Conservation (phyloP, 2,329 filamentous ascomycete genomes). For the Penicillium sp. region DNA sequence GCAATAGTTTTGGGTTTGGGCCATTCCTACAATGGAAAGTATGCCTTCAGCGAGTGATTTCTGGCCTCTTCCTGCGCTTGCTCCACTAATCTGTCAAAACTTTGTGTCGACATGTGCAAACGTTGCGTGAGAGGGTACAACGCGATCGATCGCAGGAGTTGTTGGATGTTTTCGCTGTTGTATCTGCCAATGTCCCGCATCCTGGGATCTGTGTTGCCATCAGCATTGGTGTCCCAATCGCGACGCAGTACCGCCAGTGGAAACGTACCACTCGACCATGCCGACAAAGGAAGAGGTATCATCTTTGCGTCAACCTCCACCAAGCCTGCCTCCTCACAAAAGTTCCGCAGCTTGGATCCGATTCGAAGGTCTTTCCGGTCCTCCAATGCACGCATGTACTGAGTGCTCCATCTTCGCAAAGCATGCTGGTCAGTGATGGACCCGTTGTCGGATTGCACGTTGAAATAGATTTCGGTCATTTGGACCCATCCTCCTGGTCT, state of each 20-base stretch:
- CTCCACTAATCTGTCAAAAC: conserved; percentile 41
- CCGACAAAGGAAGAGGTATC: conserved; percentile 69
- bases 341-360: conserved; percentile 60
- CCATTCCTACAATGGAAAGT: conserved; percentile 48
- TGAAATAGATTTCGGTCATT: conserved; percentile 84
- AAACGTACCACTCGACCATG: conserved; percentile 65
- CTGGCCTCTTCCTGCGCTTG: conserved; percentile 43
- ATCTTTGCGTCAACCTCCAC: conserved; percentile 67
- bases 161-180: conserved; percentile 42
- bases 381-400: conserved; percentile 64
- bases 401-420: conserved; percentile 66
- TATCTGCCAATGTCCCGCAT: conserved; percentile 46
- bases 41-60: conserved; percentile 43
- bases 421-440: conserved; percentile 69
- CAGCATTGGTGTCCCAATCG: conserved; percentile 11
- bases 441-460: conserved; percentile 83
- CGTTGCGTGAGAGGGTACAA: conserved; percentile 49
- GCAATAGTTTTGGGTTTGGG: not conserved
- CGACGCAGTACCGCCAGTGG: not conserved
- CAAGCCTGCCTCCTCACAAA: conserved; percentile 66
- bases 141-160: conserved; percentile 43
- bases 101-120: conserved; percentile 43
- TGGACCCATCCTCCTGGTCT: conserved; percentile 82
- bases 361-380: conserved; percentile 67
- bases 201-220: conserved; percentile 41